A percentile compares a stretch with the other conserved stretches of the same genome.
Conservation (phyloP, 2,329 filamentous ascomycete species). For the Iodosphaeria phyllophila region DNA sequence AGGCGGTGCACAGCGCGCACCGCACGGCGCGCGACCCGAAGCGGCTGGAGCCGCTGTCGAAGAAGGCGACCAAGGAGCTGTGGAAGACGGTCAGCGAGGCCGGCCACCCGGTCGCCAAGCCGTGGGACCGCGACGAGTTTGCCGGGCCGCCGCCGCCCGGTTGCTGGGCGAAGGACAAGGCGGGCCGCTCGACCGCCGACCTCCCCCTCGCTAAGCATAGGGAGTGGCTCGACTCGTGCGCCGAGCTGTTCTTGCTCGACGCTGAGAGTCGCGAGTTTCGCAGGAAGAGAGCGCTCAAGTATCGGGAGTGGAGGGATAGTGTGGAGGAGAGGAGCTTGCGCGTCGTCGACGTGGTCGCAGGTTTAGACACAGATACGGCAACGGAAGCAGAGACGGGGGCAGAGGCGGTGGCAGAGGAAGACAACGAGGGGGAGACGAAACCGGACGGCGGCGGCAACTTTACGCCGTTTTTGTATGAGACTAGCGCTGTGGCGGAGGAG, state of each 20-base stretch:
- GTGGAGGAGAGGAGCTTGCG: too few species aligned
- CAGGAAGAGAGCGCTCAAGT: conserved; percentile 16
- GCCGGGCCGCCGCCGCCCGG: conserved; percentile 10
- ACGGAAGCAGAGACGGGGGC: too few species aligned
- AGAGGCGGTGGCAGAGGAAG: conserved; percentile 7
- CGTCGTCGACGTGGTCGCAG: conserved; percentile 7
- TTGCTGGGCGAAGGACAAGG: conserved; percentile 30
- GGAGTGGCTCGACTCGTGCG: conserved; percentile 25
- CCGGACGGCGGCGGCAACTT: too few species aligned
- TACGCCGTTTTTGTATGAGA: too few species aligned
- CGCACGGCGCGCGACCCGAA: conserved; percentile 8
- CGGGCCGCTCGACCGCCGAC: conserved; percentile 27
- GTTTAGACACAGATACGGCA: conserved; percentile 6
- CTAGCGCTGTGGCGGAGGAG: too few species aligned
- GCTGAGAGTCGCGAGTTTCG: conserved; percentile 26
- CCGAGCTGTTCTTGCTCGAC: conserved; percentile 21
- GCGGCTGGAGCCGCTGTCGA: too few species aligned
- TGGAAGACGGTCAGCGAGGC: conserved; percentile 37
- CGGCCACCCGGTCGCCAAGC: conserved; percentile 22
- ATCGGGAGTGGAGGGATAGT: too few species aligned
- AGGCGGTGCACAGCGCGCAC: neutral
- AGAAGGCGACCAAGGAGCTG: conserved; percentile 35
- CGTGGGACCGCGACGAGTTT: too few species aligned
- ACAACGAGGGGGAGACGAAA: conserved; percentile 21
- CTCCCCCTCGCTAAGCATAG: too few species aligned